Conservation (phyloP, 306 rosid genomes). For the Cucurbita maxima region DNA sequence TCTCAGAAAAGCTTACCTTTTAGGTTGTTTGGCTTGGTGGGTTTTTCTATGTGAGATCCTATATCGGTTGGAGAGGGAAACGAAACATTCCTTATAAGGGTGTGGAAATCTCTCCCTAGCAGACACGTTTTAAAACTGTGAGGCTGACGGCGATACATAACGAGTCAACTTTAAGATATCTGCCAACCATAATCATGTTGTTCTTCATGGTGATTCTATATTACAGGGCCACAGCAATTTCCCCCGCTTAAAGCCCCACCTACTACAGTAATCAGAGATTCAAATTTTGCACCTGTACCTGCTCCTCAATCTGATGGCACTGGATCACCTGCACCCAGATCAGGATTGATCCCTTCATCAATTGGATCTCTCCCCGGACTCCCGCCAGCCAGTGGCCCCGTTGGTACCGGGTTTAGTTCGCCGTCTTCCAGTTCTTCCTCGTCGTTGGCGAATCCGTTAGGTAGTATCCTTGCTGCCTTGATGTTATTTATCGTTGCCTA, state of each 20-base stretch:
- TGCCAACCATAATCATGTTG: not conserved
- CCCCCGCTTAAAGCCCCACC: constrained; percentile 83
- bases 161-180: too few relatives aligned
- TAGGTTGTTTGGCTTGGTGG: not conserved
- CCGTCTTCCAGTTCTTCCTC: constrained; percentile 38
- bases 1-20: not conserved
- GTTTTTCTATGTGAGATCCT: not conserved
- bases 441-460: constrained; percentile 35
- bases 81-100: too few relatives aligned
- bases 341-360: constrained; percentile 38
- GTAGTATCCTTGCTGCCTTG: constrained; percentile 21
- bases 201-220: not conserved
- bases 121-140: too few relatives aligned
- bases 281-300: constrained; percentile 54
- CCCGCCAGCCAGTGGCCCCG: constrained; percentile 55
- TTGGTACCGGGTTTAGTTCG: constrained; percentile 15
- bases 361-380: constrained; percentile 36
- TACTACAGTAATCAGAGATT: constrained; percentile 32
- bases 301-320: constrained; percentile 42
- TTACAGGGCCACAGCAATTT: constrained; percentile 59
- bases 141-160: too few relatives aligned
- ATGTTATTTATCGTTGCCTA: constrained; percentile 26
- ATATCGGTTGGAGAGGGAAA: too few relatives aligned
- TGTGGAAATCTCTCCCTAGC: too few relatives aligned
- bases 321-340: constrained; percentile 26